A percentile compares a stretch with the other conserved stretches of the same genome.
These are phyloP conservation scores for Fusarium neocosmosporiellum DNA, from an alignment of 2,329 filamentous ascomycete species.

Conservation along the genomic window DNA sequence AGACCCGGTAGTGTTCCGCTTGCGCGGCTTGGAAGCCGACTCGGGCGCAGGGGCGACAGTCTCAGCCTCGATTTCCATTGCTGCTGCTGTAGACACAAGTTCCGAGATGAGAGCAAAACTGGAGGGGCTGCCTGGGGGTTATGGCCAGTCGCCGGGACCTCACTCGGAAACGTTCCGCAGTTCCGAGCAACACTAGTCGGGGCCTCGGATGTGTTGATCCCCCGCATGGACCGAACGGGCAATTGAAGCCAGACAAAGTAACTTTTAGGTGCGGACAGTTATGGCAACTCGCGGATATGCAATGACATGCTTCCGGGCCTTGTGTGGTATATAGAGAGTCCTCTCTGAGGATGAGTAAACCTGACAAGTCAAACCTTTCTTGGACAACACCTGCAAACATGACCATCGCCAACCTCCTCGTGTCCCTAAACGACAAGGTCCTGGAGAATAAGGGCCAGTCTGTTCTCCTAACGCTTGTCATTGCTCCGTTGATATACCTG, in stretches of 20 bases:
- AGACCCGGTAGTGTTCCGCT: slow-evolving; percentile 24
- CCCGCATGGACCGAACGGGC: not conserved
- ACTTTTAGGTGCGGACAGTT: not conserved
- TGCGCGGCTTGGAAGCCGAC: slow-evolving; percentile 18
- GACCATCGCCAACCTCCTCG: slow-evolving; percentile 42
- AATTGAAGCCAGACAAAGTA: not conserved
- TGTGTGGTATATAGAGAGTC: slow-evolving; percentile 4
- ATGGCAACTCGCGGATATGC: not conserved
- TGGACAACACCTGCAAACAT: slow-evolving; percentile 26
- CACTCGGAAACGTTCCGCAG: slow-evolving; percentile 32
- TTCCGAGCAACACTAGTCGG: slow-evolving; percentile 20
- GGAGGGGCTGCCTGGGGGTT: not conserved
- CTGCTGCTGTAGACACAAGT: not conserved
- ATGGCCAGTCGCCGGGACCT: not conserved
- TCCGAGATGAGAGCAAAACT: slow-evolving; percentile 7
- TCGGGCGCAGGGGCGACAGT: not conserved
- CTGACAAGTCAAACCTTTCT: not conserved
- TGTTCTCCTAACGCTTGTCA: slow-evolving; percentile 35
- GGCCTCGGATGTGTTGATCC: not conserved
- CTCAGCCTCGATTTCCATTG: not conserved
- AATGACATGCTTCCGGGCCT: not conserved
- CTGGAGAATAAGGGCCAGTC: slow-evolving; percentile 39
- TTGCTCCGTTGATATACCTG: slow-evolving; percentile 56
- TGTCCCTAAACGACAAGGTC: slow-evolving; percentile 30
- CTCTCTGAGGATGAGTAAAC: not conserved